Conservation (phyloP, 2,329 filamentous ascomycete species). For the Nannizzia gypsea region DNA sequence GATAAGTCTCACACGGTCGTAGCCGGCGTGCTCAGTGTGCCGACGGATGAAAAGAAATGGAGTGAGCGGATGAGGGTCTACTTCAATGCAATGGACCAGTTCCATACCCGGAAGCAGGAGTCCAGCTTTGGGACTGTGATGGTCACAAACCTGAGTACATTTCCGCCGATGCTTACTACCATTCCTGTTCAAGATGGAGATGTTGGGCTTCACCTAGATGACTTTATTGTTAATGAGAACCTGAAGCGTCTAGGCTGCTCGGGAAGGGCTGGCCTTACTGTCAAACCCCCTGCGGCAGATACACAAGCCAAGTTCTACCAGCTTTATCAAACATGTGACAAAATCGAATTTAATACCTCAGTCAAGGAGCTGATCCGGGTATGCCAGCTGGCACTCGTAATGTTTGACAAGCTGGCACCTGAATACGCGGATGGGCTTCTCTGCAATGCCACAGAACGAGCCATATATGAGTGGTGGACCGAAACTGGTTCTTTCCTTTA, state of each 20-base stretch:
- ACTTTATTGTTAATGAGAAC: slow-evolving; percentile 90
- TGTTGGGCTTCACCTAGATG: slow-evolving; percentile 61
- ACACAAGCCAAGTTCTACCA: slow-evolving; percentile 87
- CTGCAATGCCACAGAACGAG: slow-evolving; percentile 84
- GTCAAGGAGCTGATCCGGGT: slow-evolving; percentile 83
- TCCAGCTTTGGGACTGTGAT: slow-evolving; percentile 75
- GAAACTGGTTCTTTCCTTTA: slow-evolving; percentile 88
- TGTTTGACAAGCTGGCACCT: slow-evolving; percentile 77
- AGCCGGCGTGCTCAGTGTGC: slow-evolving; percentile 70
- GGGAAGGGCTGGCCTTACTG: slow-evolving; percentile 71
- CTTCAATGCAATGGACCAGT: slow-evolving; percentile 74
- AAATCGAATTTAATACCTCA: slow-evolving; percentile 62
- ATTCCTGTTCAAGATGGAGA: slow-evolving; percentile 83
- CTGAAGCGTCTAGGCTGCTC: slow-evolving; percentile 87
- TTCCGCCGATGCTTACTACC: slow-evolving; percentile 85
- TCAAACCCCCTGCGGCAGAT: slow-evolving; percentile 64
- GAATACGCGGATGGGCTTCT: slow-evolving; percentile 86
- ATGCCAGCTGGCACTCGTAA: slow-evolving; percentile 75
- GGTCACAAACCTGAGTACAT: slow-evolving; percentile 86
- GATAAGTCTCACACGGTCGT: slow-evolving; percentile 66
- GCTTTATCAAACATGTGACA: slow-evolving; percentile 76
- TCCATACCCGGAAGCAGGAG: slow-evolving; percentile 71
- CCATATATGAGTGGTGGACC: slow-evolving; percentile 90
- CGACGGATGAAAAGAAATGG: slow-evolving; percentile 68
- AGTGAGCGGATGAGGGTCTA: slow-evolving; percentile 68